These are phyloP conservation scores for Entoloma clypeatum DNA, from an alignment of 1,284 basidiomycete species.

Conservation along the genomic window DNA sequence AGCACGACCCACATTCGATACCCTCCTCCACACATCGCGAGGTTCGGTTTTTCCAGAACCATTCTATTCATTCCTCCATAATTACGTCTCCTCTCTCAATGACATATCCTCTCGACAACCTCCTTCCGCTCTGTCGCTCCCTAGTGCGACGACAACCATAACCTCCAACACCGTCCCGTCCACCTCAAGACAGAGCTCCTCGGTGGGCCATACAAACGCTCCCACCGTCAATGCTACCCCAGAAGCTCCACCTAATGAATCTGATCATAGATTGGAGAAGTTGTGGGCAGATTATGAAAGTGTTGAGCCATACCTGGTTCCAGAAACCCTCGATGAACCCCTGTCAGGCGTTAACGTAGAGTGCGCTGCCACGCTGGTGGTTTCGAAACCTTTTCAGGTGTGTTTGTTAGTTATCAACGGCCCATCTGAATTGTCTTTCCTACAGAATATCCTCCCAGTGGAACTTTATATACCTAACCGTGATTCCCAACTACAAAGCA, in stretches of 20 bases:
- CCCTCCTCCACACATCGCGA: constrained; percentile 74
- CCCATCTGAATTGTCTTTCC: background rate
- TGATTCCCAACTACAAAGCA: constrained; percentile 48
- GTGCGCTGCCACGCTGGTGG: constrained; percentile 35
- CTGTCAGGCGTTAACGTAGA: constrained; percentile 54
- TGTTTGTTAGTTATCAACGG: constrained; percentile 15
- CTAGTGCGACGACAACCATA: constrained; percentile 26
- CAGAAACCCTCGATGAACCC: constrained; percentile 43
- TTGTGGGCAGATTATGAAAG: constrained; percentile 82
- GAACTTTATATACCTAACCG: constrained; percentile 72
- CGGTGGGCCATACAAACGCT: constrained; percentile 26
- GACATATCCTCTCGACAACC: constrained; percentile 52
- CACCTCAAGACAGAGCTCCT: constrained; percentile 25
- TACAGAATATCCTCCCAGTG: constrained; percentile 73
- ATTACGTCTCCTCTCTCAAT: constrained; percentile 80
- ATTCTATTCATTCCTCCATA: constrained; percentile 93
- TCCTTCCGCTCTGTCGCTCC: constrained; percentile 37
- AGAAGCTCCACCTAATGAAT: constrained; percentile 66
- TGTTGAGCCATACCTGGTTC: constrained; percentile 65
- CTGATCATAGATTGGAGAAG: constrained; percentile 72
- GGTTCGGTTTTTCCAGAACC: constrained; percentile 84
- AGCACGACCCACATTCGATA: constrained; percentile 80
- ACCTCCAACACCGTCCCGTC: constrained; percentile 29
- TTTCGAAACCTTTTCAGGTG: constrained; percentile 63
- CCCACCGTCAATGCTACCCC: constrained; percentile 24